phyloP scores from a whole-genome alignment of 176 grass and related monocot species.

The Typha latifolia region DNA sequence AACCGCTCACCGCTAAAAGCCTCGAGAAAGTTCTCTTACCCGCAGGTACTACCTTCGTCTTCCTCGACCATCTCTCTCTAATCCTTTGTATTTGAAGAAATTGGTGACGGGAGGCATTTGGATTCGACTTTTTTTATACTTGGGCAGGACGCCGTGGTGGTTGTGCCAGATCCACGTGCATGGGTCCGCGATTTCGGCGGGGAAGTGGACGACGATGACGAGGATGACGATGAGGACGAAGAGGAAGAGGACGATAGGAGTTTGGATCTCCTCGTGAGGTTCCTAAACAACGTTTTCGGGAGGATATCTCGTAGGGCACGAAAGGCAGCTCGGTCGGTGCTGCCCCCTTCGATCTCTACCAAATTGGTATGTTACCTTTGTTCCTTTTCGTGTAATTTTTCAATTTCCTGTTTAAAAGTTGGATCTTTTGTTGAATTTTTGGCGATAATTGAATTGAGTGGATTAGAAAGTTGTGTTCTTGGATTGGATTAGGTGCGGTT shows the following conservation, averaged over 20 bases:
- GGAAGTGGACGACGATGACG: slow-evolving; percentile 12
- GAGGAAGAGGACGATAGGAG: slow-evolving; percentile 70
- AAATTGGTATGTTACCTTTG: slow-evolving; percentile 49
- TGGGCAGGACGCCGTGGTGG: slow-evolving; percentile 35
- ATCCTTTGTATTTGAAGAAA: no score
- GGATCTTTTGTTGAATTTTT: not conserved
- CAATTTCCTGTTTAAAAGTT: not conserved
- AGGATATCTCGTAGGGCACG: slow-evolving; percentile 62
- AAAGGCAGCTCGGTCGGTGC: slow-evolving; percentile 67
- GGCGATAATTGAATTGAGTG: not conserved
- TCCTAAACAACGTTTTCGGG: slow-evolving; percentile 60
- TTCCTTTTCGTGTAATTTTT: not conserved
- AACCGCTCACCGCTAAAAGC: slow-evolving; percentile 10
- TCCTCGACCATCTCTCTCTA: not conserved
- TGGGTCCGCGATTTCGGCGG: slow-evolving; percentile 51
- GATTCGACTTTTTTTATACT: not conserved
- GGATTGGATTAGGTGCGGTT: slow-evolving; percentile 52
- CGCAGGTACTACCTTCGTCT: slow-evolving; percentile 6
- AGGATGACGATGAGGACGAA: slow-evolving; percentile 27
- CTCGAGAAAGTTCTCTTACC: slow-evolving; percentile 34
- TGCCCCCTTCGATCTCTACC: slow-evolving; percentile 76
- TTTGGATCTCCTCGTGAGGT: slow-evolving; percentile 64
- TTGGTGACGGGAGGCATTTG: not conserved
- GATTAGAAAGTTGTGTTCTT: not conserved
- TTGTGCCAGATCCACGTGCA: slow-evolving; percentile 52